These are phyloP conservation scores for Nyctanthes arbortristis DNA, from an alignment of 257 asterid species.

Conservation along the genomic window DNA sequence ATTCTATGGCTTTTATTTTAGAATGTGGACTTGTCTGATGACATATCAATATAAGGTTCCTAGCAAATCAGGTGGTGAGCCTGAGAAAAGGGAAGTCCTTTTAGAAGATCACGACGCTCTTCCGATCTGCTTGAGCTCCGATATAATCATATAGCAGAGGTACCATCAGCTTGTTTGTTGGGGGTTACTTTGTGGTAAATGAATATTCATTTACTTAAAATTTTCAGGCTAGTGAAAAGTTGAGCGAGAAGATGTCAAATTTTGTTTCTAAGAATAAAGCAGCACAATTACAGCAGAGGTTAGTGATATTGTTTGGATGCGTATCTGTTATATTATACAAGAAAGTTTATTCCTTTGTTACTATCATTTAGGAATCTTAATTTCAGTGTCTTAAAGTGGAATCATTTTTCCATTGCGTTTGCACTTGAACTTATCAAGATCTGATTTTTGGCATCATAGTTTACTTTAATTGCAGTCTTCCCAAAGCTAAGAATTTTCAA, in stretches of 20 bases:
- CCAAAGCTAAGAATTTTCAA: neutral
- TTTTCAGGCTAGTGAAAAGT: conserved; percentile 84
- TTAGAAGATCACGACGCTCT: conserved; percentile 90
- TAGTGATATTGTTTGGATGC: conserved; percentile 25
- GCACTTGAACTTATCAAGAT: neutral
- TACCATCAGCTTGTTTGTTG: conserved; percentile 24
- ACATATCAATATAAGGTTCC: conserved; percentile 57
- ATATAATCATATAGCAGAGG: conserved; percentile 94
- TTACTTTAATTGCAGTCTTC: neutral
- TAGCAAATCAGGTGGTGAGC: conserved; percentile 79
- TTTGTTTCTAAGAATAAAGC: conserved; percentile 94
- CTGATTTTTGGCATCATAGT: neutral
- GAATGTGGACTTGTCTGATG: conserved; percentile 29
- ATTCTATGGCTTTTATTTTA: conserved; percentile 13
- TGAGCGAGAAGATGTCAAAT: conserved; percentile 80
- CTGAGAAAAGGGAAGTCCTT: conserved; percentile 82
- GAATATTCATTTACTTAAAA: conserved; percentile 23
- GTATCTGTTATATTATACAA: neutral
- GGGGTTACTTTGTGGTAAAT: conserved; percentile 21
- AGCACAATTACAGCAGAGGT: conserved; percentile 96
- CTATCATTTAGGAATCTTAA: neutral
- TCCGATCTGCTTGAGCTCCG: conserved; percentile 96
- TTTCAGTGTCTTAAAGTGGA: neutral
- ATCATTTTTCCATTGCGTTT: neutral
- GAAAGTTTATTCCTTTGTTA: neutral